phyloP scores from a whole-genome alignment of 768 basidiomycete species.

The Boletus barrowsii region DNA sequence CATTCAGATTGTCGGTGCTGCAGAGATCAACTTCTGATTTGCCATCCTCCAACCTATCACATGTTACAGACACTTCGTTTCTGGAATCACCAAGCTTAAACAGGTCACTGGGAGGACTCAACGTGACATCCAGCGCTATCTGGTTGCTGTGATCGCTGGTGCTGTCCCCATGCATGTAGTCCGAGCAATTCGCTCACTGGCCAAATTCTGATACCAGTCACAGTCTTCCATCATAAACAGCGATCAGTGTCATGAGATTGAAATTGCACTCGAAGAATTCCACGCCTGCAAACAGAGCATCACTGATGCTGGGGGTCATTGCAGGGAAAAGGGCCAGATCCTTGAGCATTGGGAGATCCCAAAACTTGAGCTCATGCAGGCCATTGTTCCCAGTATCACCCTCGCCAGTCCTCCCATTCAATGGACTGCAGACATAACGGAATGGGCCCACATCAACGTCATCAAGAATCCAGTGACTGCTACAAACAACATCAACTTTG shows the following conservation, averaged over 20 bases:
- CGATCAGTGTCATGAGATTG: not conserved
- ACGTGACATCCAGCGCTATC: not conserved
- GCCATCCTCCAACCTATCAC: not conserved
- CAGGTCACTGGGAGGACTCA: not conserved
- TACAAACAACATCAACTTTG: no score
- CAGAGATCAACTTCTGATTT: not conserved
- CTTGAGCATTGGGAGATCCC: not conserved
- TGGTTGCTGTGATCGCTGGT: not conserved
- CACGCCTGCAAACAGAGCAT: not conserved
- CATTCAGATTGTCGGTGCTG: not conserved
- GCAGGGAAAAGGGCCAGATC: not conserved
- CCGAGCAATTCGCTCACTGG: not conserved
- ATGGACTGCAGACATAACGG: no score
- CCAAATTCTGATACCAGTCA: not conserved
- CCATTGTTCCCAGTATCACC: no score
- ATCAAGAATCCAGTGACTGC: no score
- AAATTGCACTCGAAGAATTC: not conserved
- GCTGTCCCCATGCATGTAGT: not conserved
- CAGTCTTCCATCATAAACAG: not conserved
- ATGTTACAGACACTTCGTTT: not conserved
- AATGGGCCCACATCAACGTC: no score
- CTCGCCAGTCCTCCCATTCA: no score
- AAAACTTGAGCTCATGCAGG: no score
- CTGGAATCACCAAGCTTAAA: not conserved
- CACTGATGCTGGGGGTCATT: not conserved